A percentile compares a stretch with the other conserved stretches of the same genome.
Conservation (phyloP, 2,329 filamentous ascomycete genomes). For the Cercospora sesami region DNA sequence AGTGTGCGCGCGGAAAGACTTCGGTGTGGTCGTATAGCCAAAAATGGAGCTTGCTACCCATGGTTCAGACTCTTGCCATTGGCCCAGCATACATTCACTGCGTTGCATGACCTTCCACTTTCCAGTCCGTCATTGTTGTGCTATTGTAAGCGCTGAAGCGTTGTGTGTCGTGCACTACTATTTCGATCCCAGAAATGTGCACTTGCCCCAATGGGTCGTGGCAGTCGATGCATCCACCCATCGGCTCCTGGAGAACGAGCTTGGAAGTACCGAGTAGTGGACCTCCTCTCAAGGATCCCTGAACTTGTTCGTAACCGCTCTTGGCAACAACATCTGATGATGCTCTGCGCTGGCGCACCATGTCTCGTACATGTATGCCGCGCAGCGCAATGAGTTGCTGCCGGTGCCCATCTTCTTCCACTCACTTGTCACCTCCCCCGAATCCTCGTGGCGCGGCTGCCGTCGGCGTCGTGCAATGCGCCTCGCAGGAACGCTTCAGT, state of each 20-base stretch:
- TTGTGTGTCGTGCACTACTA: not conserved
- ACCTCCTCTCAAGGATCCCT: not conserved
- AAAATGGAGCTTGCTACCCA: conserved; percentile 13
- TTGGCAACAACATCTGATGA: not conserved
- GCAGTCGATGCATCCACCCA: not conserved
- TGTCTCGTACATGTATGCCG: not conserved
- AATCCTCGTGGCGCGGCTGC: conserved; percentile 3
- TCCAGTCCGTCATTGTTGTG: not conserved
- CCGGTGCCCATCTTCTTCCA: not conserved
- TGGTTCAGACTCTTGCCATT: conserved; percentile 2
- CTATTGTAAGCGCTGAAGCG: not conserved
- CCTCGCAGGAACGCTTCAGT: not conserved
- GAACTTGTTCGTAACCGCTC: conserved; percentile 1
- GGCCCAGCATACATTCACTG: conserved; percentile 4
- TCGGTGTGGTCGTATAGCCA: conserved; percentile 15
- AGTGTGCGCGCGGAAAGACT: conserved; percentile 8
- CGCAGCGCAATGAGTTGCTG: not conserved
- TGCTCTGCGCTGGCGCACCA: conserved; percentile 1
- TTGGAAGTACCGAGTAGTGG: not conserved
- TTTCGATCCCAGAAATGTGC: not conserved
- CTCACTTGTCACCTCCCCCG: not conserved
- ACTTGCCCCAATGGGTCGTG: not conserved
- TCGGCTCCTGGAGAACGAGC: not conserved
- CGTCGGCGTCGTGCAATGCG: not conserved
- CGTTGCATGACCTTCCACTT: conserved; percentile 2